These are phyloP conservation scores for Heteromeles arbutifolia DNA, from an alignment of 306 rosid genomes.

Conservation along the genomic window DNA sequence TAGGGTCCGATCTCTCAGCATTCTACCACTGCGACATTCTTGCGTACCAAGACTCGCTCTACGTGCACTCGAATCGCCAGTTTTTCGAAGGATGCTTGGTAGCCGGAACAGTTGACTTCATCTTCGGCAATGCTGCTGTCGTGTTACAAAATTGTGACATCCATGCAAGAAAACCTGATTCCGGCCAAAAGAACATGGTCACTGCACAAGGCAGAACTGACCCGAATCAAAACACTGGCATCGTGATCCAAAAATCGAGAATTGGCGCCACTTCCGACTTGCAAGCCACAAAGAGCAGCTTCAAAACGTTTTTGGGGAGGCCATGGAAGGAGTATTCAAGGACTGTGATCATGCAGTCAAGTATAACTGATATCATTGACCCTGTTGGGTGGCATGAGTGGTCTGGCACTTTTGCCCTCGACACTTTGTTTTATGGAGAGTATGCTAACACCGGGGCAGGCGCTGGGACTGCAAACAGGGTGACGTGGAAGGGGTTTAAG, in stretches of 20 bases:
- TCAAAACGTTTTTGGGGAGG: slow-evolving; percentile 67
- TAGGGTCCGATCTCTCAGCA: slow-evolving; percentile 81
- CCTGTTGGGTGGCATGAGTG: slow-evolving; percentile 79
- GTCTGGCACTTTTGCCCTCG: slow-evolving; percentile 67
- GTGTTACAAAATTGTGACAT: slow-evolving; percentile 75
- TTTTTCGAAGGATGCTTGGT: slow-evolving; percentile 52
- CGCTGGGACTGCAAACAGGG: slow-evolving; percentile 55
- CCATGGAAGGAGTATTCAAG: slow-evolving; percentile 92
- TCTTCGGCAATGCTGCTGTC: slow-evolving; percentile 74
- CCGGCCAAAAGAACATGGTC: slow-evolving; percentile 87
- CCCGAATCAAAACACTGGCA: slow-evolving; percentile 91
- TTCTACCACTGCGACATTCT: slow-evolving; percentile 63
- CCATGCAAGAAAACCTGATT: slow-evolving; percentile 63
- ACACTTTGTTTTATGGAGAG: slow-evolving; percentile 62
- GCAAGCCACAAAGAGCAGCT: slow-evolving; percentile 21
- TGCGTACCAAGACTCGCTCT: slow-evolving; percentile 87
- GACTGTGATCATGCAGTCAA: slow-evolving; percentile 61
- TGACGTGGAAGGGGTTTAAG: slow-evolving; percentile 62
- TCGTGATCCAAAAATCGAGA: slow-evolving; percentile 67
- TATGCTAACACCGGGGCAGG: slow-evolving; percentile 69
- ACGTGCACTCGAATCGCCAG: slow-evolving; percentile 87
- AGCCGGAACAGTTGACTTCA: slow-evolving; percentile 76
- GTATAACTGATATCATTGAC: slow-evolving; percentile 49
- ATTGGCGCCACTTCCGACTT: slow-evolving; percentile 76
- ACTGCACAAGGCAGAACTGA: slow-evolving; percentile 84